Conservation (phyloP, 768 basidiomycete species). For the Agrocybe pediades region DNA sequence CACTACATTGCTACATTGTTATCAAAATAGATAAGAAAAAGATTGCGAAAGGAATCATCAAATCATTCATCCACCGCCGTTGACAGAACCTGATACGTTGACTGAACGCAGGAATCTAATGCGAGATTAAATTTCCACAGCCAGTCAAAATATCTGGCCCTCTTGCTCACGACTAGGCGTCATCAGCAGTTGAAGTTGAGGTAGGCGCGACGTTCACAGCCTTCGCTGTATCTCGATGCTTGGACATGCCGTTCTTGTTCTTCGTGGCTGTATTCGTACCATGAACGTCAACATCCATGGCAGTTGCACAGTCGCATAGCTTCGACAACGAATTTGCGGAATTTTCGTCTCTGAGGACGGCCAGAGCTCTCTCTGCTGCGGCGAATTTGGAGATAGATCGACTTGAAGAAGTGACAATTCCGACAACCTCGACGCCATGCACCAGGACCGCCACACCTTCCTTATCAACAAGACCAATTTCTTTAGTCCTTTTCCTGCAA, state of each 20-base stretch:
- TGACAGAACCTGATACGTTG: slow-evolving; percentile 20
- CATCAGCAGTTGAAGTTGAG: background rate
- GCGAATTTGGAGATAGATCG: slow-evolving; percentile 65
- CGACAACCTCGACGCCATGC: slow-evolving; percentile 57
- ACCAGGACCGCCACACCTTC: slow-evolving; percentile 60
- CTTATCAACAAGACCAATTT: slow-evolving; percentile 14
- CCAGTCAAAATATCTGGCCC: slow-evolving; percentile 28
- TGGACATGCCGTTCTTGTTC: background rate
- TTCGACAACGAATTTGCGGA: slow-evolving; percentile 45
- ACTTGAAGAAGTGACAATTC: slow-evolving; percentile 62
- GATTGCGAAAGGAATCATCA: no score
- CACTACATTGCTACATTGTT: no score
- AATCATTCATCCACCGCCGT: background rate
- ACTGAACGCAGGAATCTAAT: slow-evolving; percentile 26
- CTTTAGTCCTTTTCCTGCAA: slow-evolving; percentile 22
- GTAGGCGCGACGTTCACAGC: no score
- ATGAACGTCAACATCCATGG: slow-evolving; percentile 12
- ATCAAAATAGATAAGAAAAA: background rate
- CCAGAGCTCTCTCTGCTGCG: slow-evolving; percentile 62
- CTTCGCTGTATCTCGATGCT: no score
- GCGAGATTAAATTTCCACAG: slow-evolving; percentile 19
- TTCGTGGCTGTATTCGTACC: background rate
- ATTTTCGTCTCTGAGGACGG: slow-evolving; percentile 47
- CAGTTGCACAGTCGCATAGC: slow-evolving; percentile 37
- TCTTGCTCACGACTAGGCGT: background rate